These are phyloP conservation scores for Fomitopsis palustris DNA, from an alignment of 1,284 basidiomycete genomes.

Conservation along the genomic window DNA sequence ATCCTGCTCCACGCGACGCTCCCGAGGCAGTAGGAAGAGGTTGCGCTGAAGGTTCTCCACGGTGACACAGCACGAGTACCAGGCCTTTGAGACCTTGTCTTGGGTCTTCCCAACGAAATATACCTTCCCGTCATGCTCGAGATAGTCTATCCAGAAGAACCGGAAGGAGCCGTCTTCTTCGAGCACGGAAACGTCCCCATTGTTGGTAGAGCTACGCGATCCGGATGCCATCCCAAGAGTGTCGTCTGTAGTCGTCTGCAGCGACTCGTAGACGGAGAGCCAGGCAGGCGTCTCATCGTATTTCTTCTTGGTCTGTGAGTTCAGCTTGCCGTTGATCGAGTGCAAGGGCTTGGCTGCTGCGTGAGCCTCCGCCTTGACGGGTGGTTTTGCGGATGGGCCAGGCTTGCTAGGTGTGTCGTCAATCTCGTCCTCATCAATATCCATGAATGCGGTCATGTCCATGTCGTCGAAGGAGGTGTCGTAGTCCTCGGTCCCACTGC, in stretches of 20 bases:
- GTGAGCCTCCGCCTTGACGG: conserved; percentile 22
- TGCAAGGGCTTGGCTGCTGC: conserved; percentile 25
- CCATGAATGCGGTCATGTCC: conserved; percentile 56
- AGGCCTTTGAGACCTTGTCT: conserved; percentile 64
- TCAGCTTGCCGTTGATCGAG: conserved; percentile 14
- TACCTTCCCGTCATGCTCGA: conserved; percentile 76
- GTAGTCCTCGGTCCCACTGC: conserved; percentile 46
- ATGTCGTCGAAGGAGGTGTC: conserved; percentile 49
- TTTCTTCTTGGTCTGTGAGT: conserved; percentile 36
- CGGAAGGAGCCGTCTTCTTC: conserved; percentile 82
- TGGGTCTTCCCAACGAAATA: conserved; percentile 89
- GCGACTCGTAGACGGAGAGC: conserved; percentile 74
- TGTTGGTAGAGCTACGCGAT: conserved; percentile 31
- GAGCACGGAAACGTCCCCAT: conserved; percentile 51
- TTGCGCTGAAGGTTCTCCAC: conserved; percentile 89
- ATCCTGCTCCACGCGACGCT: conserved; percentile 58
- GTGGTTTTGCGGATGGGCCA: conserved; percentile 18
- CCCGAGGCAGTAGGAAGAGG: conserved; percentile 88
- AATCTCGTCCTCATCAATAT: conserved; percentile 31
- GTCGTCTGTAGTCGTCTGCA: conserved; percentile 55
- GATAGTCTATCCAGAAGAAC: conserved; percentile 93
- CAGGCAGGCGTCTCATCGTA: conserved; percentile 59
- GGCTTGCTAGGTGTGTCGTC: conserved; percentile 22
- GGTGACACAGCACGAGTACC: conserved; percentile 87
- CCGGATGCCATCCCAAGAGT: conserved; percentile 43